Evolutionary conservation across 345 rosid genomes (phyloP), one percentile per base, ranked within the genome.

Genomic region (Microcos paniculata): DNA sequence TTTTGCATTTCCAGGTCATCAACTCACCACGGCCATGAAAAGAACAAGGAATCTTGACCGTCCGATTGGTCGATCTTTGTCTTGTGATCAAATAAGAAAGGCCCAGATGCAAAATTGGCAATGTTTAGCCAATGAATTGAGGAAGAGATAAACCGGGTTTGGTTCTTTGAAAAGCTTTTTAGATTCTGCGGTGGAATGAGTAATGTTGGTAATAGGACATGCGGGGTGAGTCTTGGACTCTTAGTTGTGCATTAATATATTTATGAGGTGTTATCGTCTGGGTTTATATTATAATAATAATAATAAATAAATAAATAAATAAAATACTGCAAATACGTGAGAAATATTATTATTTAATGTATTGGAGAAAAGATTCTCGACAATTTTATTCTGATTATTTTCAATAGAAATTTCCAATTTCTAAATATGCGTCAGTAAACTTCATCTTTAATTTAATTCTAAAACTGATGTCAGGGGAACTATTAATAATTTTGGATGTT

Each of bases 181-280:
- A 40, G 35, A 11, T 46, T 45, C n/a, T 67, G 8, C 26, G 10
- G 40, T 1, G 28, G 72, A 68, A 46, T 1, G 26, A 18, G 38
- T n/a, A 35, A 33, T 38, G 56, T 28, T 68, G 49, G 57, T 28
- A 40, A 68, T 46, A 28, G 57, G 35, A 68, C 72, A 48, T 68
- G 57, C 72, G 48, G 72, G 4, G 43, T 68, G n/a, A 62, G 35
- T 26, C 72, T 78, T 51, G 19, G n/a, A 62, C 28, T 26, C 72
- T 78, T 51, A 23, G 79, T 43, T 81, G 84, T 77, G 35, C 56
- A 40, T 48, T 62, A 38, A 72, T 14, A 72, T 14, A 67, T 73
- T 63, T 28, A 55, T 73, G 80, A 49, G 28, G 78, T n/a, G 69
- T 46, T 43, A 45, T 3, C 52, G 68, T 31, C 35, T 18, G 55